Percentiles rank a stretch among this genome's conserved stretches.
These are phyloP conservation scores for Dactylellina sp. DNA, from an alignment of 2,329 filamentous ascomycete genomes.

Conservation along the genomic window DNA sequence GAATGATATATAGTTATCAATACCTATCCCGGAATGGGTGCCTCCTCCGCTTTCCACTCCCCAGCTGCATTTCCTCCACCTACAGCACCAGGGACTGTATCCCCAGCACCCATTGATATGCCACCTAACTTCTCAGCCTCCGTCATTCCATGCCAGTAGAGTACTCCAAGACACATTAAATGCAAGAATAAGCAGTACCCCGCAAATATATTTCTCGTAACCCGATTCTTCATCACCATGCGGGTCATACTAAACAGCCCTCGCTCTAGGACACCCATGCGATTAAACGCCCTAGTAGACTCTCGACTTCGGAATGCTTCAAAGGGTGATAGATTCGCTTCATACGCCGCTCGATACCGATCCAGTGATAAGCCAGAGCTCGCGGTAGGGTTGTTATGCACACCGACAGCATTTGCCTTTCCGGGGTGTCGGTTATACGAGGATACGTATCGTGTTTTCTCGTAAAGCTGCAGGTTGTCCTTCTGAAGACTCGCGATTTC, in stretches of 20 bases:
- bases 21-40: constrained; percentile 39
- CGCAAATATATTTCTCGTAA: constrained; percentile 92
- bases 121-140: constrained; percentile 48
- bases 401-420: constrained; percentile 75
- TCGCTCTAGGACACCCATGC: constrained; percentile 91
- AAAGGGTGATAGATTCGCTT: constrained; percentile 94
- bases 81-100: constrained; percentile 59
- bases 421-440: constrained; percentile 81
- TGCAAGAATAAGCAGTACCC: constrained; percentile 90
- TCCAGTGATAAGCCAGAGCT: constrained; percentile 78
- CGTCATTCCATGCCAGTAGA: constrained; percentile 82
- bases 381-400: constrained; percentile 72
- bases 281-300: constrained; percentile 86
- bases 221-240: constrained; percentile 88
- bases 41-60: constrained; percentile 59
- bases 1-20: constrained; percentile 4
- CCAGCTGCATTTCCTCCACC: constrained; percentile 67
- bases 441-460: constrained; percentile 96
- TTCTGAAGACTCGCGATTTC: constrained; percentile 93
- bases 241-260: constrained; percentile 90
- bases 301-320: constrained; percentile 95
- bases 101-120: constrained; percentile 35
- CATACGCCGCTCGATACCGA: constrained; percentile 90
- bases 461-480: constrained; percentile 94
- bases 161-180: constrained; percentile 83